These are phyloP conservation scores for Rhynchosporium graminicola DNA, from an alignment of 2,329 filamentous ascomycete species.

Conservation along the genomic window DNA sequence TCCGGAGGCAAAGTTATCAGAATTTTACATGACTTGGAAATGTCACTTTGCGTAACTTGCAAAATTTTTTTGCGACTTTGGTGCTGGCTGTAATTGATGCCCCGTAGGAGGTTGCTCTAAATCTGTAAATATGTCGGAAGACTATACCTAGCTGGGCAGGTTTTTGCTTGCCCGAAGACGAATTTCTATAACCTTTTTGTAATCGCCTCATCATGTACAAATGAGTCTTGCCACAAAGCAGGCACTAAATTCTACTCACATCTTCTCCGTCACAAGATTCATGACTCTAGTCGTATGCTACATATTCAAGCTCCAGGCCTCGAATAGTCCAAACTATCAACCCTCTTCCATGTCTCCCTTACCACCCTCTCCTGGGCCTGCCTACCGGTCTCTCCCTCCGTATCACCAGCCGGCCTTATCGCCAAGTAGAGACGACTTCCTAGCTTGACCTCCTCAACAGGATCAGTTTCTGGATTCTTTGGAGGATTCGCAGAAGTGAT, in stretches of 20 bases:
- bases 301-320: constrained; percentile 56
- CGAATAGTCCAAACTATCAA: constrained; percentile 64
- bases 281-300: neutral
- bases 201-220: no score
- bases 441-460: constrained; percentile 60
- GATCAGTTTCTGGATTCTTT: constrained; percentile 52
- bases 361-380: constrained; percentile 70
- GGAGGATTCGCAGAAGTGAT: constrained; percentile 75
- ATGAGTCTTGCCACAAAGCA: no score
- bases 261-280: no score
- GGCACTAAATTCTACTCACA: no score
- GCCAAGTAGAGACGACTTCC: constrained; percentile 72
- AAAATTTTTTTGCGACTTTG: no score
- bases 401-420: constrained; percentile 67
- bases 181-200: neutral
- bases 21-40: no score
- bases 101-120: no score
- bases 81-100: no score
- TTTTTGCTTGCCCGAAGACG: neutral
- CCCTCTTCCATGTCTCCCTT: constrained; percentile 71
- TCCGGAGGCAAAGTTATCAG: no score
- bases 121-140: no score
- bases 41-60: no score
- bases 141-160: no score
- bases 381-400: constrained; percentile 60